These are phyloP conservation scores for Punctularia strigosozonata DNA, from an alignment of 768 basidiomycete genomes.

Conservation along the genomic window DNA sequence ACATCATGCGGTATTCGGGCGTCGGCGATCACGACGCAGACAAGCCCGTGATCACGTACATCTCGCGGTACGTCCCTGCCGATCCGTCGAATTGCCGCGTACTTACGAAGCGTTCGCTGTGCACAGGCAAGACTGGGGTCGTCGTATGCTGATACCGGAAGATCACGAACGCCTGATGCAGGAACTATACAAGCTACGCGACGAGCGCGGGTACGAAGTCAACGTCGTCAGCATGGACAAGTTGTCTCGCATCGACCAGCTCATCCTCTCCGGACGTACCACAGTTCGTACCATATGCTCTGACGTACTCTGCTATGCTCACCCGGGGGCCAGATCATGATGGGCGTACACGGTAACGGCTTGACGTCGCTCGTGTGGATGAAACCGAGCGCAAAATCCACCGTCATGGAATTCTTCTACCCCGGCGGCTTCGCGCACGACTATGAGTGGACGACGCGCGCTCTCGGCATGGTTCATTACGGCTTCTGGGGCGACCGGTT, in stretches of 20 bases:
- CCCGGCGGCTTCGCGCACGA: slow-evolving; percentile 78
- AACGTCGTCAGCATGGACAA: slow-evolving; percentile 82
- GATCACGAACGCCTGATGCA: slow-evolving; percentile 73
- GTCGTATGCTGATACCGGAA: slow-evolving; percentile 65
- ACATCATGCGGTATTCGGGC: slow-evolving; percentile 63
- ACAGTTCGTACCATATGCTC: slow-evolving; percentile 43
- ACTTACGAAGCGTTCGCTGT: too few relatives aligned
- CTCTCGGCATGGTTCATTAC: slow-evolving; percentile 73
- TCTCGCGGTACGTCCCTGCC: too few relatives aligned
- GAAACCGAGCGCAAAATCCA: slow-evolving; percentile 70
- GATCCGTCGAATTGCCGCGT: too few relatives aligned
- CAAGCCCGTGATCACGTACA: slow-evolving; percentile 85
- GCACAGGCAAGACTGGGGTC: slow-evolving; percentile 80
- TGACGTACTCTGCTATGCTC: neutral
- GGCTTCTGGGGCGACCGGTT: slow-evolving; percentile 76
- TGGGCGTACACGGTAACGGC: slow-evolving; percentile 92
- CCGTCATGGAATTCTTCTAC: slow-evolving; percentile 90
- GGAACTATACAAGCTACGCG: slow-evolving; percentile 59
- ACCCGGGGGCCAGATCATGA: slow-evolving; percentile 64
- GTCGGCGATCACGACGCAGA: slow-evolving; percentile 25
- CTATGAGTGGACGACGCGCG: slow-evolving; percentile 73
- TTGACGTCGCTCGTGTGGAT: slow-evolving; percentile 87
- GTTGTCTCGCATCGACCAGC: slow-evolving; percentile 68
- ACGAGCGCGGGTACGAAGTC: slow-evolving; percentile 72
- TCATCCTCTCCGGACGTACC: slow-evolving; percentile 69